Evolutionary conservation across 306 rosid genomes (phyloP).

Genomic region (Lathyrus oleraceus): DNA sequence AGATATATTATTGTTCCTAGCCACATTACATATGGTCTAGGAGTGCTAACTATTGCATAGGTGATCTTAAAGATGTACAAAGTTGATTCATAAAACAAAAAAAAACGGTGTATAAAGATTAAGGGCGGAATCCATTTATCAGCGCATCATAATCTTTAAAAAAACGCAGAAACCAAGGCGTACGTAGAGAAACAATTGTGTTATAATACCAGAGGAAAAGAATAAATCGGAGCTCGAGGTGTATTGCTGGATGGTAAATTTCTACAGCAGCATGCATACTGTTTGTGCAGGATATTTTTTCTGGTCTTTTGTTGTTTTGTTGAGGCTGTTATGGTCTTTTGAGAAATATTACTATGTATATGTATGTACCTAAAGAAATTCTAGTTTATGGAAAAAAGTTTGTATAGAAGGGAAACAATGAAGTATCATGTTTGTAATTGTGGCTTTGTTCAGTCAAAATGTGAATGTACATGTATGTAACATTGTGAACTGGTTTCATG

Average conservation of each 20-base stretch:
- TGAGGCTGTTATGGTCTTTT: conserved; percentile 41
- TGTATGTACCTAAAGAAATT: conserved; percentile 33
- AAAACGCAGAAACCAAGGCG: conserved; percentile 48
- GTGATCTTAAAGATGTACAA: conserved; percentile 58
- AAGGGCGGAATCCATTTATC: conserved; percentile 31
- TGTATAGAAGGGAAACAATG: conserved; percentile 49
- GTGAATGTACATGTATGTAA: conserved; percentile 38
- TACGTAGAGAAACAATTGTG: conserved; percentile 62
- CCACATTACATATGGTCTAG: conserved; percentile 46
- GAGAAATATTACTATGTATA: conserved; percentile 47
- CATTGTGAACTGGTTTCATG: conserved; percentile 28
- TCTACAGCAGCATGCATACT: conserved; percentile 50
- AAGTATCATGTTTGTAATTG: conserved; percentile 36
- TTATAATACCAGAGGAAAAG: conserved; percentile 49
- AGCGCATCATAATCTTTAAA: conserved; percentile 24
- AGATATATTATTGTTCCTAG: conserved; percentile 42
- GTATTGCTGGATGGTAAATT: conserved; percentile 53
- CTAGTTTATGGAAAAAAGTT: conserved; percentile 37
- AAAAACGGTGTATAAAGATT: conserved; percentile 28
- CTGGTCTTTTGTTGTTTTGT: conserved; percentile 34
- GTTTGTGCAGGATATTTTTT: conserved; percentile 55
- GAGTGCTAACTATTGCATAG: conserved; percentile 66
- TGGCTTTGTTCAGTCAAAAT: conserved; percentile 13
- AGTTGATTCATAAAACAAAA: conserved; percentile 44
- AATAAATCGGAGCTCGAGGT: conserved; percentile 57